phyloP scores from a whole-genome alignment of 768 basidiomycete genomes.

The Phallus indusiatus region DNA sequence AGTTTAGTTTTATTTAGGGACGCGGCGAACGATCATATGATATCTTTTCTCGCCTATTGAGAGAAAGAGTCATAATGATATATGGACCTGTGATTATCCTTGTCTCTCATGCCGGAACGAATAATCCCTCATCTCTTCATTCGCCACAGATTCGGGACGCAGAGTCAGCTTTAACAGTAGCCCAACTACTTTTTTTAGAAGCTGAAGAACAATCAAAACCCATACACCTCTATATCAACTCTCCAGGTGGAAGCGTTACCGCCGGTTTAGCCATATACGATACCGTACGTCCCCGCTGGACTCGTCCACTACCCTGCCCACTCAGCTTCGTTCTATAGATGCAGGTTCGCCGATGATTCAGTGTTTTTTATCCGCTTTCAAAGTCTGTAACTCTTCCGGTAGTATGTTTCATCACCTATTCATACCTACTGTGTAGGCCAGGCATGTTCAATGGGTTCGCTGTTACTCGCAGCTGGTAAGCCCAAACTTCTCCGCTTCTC shows the following conservation, averaged over 20 bases:
- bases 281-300: constrained; percentile 50
- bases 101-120: not conserved
- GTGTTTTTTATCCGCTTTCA: not conserved
- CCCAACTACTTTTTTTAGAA: constrained; percentile 91
- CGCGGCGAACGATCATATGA: constrained; percentile 89
- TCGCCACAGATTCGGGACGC: constrained; percentile 69
- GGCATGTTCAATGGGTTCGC: constrained; percentile 93
- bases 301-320: not conserved
- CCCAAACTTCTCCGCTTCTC: constrained; percentile 9
- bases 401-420: constrained; percentile 92
- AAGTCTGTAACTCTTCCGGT: constrained; percentile 5
- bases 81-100: constrained; percentile 68
- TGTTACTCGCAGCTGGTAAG: constrained; percentile 76
- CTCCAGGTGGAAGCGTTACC: constrained; percentile 92
- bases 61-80: constrained; percentile 93
- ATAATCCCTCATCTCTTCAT: not conserved
- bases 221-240: constrained; percentile 95
- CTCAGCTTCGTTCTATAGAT: constrained; percentile 35
- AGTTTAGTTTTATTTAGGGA: constrained; percentile 36
- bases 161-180: constrained; percentile 82
- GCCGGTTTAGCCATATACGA: constrained; percentile 97
- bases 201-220: constrained; percentile 92
- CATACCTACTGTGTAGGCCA: constrained; percentile 95
- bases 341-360: constrained; percentile 42
- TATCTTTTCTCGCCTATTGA: constrained; percentile 87